phyloP scores from a whole-genome alignment of 345 rosid species.

The Camelina sativa region DNA sequence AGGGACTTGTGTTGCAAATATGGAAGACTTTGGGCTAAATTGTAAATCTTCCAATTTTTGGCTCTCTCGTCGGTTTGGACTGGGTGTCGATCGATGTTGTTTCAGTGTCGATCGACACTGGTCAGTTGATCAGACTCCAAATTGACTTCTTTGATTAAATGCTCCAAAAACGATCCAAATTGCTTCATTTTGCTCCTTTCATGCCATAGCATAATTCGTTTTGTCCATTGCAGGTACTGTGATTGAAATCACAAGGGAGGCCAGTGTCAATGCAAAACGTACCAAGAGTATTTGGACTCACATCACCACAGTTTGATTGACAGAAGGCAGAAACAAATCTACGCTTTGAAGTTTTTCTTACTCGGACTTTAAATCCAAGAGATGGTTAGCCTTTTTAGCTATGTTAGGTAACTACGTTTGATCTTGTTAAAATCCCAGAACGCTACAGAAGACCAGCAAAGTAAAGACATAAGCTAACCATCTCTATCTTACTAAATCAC shows the following conservation, averaged over 20 bases:
- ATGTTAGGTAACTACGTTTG: too few species aligned
- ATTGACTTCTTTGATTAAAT: too few species aligned
- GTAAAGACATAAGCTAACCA: background rate
- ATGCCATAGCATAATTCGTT: slow-evolving; percentile 83
- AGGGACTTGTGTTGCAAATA: too few species aligned
- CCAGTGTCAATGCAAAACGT: slow-evolving; percentile 90
- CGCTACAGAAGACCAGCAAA: slow-evolving; percentile 50
- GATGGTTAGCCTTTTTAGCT: too few species aligned
- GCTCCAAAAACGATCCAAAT: too few species aligned
- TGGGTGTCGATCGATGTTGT: too few species aligned
- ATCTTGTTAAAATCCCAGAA: slow-evolving; percentile 84
- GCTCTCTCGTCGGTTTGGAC: too few species aligned
- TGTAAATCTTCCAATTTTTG: too few species aligned
- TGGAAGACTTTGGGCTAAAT: too few species aligned
- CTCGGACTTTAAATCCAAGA: slow-evolving; percentile 68
- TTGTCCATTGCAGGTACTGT: slow-evolving; percentile 94
- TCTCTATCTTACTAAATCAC: background rate
- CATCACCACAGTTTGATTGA: slow-evolving; percentile 97
- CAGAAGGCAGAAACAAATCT: slow-evolving; percentile 94
- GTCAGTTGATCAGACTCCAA: too few species aligned
- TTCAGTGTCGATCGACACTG: too few species aligned
- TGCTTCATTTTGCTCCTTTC: too few species aligned
- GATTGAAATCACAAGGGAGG: slow-evolving; percentile 96
- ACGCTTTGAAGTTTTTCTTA: slow-evolving; percentile 65
- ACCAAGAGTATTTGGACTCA: slow-evolving; percentile 95